Evolutionary conservation across 331 rosid species (phyloP).

Genomic region (Saraca asoca): DNA sequence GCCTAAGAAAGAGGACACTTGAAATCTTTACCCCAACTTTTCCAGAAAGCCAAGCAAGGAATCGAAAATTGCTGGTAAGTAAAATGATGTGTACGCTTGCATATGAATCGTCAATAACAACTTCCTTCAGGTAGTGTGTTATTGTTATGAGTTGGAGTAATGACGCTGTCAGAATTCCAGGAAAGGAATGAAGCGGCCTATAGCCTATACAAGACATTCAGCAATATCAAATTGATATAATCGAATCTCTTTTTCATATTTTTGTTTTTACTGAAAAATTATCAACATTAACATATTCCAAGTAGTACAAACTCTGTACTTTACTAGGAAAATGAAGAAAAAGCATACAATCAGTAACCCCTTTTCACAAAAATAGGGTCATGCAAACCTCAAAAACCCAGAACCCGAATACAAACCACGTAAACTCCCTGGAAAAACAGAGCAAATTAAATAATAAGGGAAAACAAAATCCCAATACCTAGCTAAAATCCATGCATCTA

Average conservation of each 20-base stretch:
- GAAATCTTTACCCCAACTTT: neutral
- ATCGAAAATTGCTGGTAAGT: constrained; percentile 27
- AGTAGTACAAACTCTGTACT: constrained; percentile 38
- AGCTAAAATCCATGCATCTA: constrained; percentile 67
- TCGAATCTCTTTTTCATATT: constrained; percentile 1
- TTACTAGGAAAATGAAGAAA: constrained; percentile 29
- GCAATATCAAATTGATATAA: constrained; percentile 17
- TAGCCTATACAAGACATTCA: constrained; percentile 9
- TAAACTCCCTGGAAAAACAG: constrained; percentile 37
- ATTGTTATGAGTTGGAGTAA: neutral
- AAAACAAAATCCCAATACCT: constrained; percentile 56
- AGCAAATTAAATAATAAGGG: constrained; percentile 36
- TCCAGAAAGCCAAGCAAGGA: constrained; percentile 30
- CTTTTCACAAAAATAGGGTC: constrained; percentile 52
- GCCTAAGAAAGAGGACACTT: neutral
- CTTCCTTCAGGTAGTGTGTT: constrained; percentile 5
- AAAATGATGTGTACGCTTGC: constrained; percentile 21
- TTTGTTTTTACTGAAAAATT: constrained; percentile 1
- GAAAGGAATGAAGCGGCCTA: constrained; percentile 6
- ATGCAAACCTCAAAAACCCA: constrained; percentile 59
- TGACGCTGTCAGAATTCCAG: neutral
- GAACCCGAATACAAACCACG: constrained; percentile 52
- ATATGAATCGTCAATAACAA: constrained; percentile 22
- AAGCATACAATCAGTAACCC: constrained; percentile 41
- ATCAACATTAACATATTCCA: constrained; percentile 35